Base-by-base conservation (phyloP, 352 stramenopile genomes). In the Aphanomyces cochlioides region DNA sequence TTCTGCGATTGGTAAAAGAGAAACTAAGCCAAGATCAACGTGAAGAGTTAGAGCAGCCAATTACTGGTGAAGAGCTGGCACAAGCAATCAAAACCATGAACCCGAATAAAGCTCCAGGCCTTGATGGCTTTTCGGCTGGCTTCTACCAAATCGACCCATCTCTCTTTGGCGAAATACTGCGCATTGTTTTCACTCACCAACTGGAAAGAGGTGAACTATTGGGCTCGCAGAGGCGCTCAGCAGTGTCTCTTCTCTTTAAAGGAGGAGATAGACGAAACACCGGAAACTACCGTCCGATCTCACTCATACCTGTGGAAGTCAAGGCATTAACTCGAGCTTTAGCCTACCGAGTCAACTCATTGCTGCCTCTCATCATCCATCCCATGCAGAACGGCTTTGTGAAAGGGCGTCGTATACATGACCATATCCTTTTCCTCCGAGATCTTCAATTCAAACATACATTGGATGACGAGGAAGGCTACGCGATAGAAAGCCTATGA, bases 291-390 rank as follows among this genome's bases (percentile, higher is more conserved):
- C 61, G 56, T 12, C 72, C 72, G 13, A 73, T 75, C 34, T 59
- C 74, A 28, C 65, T 79, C 17, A 67, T 79, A 56, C 67, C 60
- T 7, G 75, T 78, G 39, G 75, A 78, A 34, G 61, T 72, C 7
- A 77, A 79, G 63, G 53, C 70, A 34, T 45, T 74, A 10, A 69
- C 74, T 2, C 64, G 74, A 58, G 43, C 66, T 2, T 47, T 79
- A 28, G 66, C 74, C 0, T 53, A 68, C 7, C 53, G 66, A 5
- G 47, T 58, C 7, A 58, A n/a, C 37, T 7, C 7, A 28, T n/a
- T 58, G 50, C 17, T 58, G 7, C 50, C 50, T 28, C 50, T 7
- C 7, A n/a, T 74, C 12, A 61, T 78, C 6, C 66, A 78, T 17
- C n/a, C n/a, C 5, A 72, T 76, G 21, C 74, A 76, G 54, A 73